A percentile compares a stretch with the other conserved stretches of the same genome.
phyloP scores from a whole-genome alignment of 495 filamentous ascomycete species.

The Aspergillus mulundensis region DNA sequence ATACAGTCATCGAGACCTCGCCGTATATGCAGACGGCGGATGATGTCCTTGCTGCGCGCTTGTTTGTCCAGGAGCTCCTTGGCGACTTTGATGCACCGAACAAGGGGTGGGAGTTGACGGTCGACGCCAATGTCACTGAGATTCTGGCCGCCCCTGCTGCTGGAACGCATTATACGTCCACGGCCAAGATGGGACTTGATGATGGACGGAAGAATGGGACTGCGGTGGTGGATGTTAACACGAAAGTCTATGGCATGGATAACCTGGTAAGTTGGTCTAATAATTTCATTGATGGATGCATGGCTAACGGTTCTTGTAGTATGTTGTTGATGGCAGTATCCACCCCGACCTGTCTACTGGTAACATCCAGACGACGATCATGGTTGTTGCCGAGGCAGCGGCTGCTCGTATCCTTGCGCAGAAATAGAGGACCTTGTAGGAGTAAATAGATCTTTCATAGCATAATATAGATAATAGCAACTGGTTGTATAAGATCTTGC shows the following conservation, averaged over 20 bases:
- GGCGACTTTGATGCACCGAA: too few relatives aligned
- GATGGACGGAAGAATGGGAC: conserved; percentile 58
- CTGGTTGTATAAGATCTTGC: too few relatives aligned
- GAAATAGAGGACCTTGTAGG: neutral
- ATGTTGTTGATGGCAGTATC: conserved; percentile 25
- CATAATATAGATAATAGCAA: too few relatives aligned
- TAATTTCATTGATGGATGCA: neutral
- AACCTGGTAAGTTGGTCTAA: conserved; percentile 44
- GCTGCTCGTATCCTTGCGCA: conserved; percentile 25
- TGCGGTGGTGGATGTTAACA: conserved; percentile 67
- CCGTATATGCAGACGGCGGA: conserved; percentile 20
- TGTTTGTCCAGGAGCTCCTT: conserved; percentile 40
- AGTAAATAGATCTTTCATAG: neutral
- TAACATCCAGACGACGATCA: conserved; percentile 34
- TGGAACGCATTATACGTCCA: conserved; percentile 68
- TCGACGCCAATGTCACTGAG: too few relatives aligned
- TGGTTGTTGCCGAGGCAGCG: conserved; percentile 33
- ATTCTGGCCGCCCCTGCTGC: conserved; percentile 8
- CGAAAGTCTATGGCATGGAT: conserved; percentile 67
- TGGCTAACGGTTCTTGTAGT: conserved; percentile 4
- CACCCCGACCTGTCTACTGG: conserved; percentile 34
- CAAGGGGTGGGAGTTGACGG: too few relatives aligned
- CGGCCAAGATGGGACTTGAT: conserved; percentile 62
- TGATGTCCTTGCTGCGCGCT: conserved; percentile 13
- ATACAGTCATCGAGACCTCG: conserved; percentile 51